These are phyloP conservation scores for Vanrija humicola DNA, from an alignment of 1,284 basidiomycete genomes.

Conservation along the genomic window DNA sequence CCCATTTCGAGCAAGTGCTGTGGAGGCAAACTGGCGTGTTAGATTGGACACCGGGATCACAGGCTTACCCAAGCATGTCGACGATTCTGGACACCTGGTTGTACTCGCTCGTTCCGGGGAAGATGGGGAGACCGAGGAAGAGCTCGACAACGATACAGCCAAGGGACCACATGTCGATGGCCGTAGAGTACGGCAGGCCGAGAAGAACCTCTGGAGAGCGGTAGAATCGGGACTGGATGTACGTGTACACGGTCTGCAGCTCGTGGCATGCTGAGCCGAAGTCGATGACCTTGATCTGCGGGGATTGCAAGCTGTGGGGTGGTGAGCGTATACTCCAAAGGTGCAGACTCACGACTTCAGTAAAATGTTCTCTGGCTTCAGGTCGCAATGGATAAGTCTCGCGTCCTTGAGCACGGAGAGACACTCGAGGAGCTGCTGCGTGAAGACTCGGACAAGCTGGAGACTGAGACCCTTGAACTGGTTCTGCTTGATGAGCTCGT, in stretches of 20 bases:
- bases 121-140: conserved; percentile 91
- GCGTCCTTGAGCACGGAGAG: conserved; percentile 91
- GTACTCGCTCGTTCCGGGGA: conserved; percentile 98
- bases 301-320: conserved; percentile 80
- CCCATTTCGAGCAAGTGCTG: conserved; percentile 91
- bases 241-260: conserved; percentile 97
- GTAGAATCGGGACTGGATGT: conserved; percentile 98
- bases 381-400: conserved; percentile 92
- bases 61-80: conserved; percentile 90
- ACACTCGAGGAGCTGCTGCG: conserved; percentile 88
- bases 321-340: neutral
- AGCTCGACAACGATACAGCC: conserved; percentile 99
- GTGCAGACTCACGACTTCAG: conserved; percentile 72
- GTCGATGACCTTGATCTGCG: conserved; percentile 98
- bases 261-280: conserved; percentile 99
- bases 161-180: conserved; percentile 99
- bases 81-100: conserved; percentile 95
- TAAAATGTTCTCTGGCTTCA: conserved; percentile 95
- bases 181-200: conserved; percentile 87
- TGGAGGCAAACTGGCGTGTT: conserved; percentile 66
- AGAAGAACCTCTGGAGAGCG: conserved; percentile 96
- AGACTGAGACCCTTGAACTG: conserved; percentile 97
- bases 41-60: neutral
- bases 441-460: conserved; percentile 96
- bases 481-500: conserved; percentile 99